Conservation (phyloP, 2,329 filamentous ascomycete species). For the Fusarium dlaminii region DNA sequence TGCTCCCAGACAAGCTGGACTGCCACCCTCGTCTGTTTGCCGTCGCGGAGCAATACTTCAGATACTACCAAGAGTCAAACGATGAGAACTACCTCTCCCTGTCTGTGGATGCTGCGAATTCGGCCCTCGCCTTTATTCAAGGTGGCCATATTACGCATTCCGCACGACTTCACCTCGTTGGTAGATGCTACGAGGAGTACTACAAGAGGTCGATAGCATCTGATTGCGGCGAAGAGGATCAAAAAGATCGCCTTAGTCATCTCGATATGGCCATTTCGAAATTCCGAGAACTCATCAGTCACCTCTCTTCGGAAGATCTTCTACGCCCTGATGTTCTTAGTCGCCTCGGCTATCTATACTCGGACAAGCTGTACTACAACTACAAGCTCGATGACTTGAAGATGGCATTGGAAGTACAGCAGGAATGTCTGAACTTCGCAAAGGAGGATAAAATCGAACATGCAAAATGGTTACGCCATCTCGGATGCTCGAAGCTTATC, state of each 20-base stretch:
- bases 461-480: not conserved
- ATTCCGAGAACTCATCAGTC: not conserved
- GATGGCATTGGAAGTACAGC: not conserved
- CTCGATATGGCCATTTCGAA: not conserved
- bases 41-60: not conserved
- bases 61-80: fast-evolving
- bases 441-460: fast-evolving
- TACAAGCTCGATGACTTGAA: not conserved
- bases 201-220: not conserved
- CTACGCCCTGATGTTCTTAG: not conserved
- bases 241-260: fast-evolving
- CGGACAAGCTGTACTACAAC: not conserved
- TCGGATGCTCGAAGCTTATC: not conserved
- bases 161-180: not conserved
- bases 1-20: not conserved
- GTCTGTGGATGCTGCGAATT: not conserved
- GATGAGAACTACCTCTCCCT: not conserved
- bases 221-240: fast-evolving
- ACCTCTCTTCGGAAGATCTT: not conserved
- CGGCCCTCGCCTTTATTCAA: not conserved
- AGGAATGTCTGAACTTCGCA: not conserved
- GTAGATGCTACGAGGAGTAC: not conserved
- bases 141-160: not conserved
- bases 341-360: not conserved
- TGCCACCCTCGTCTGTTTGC: not conserved